Base-by-base conservation (phyloP, 2,329 filamentous ascomycete species). In the Emericellopsis atlantica region DNA sequence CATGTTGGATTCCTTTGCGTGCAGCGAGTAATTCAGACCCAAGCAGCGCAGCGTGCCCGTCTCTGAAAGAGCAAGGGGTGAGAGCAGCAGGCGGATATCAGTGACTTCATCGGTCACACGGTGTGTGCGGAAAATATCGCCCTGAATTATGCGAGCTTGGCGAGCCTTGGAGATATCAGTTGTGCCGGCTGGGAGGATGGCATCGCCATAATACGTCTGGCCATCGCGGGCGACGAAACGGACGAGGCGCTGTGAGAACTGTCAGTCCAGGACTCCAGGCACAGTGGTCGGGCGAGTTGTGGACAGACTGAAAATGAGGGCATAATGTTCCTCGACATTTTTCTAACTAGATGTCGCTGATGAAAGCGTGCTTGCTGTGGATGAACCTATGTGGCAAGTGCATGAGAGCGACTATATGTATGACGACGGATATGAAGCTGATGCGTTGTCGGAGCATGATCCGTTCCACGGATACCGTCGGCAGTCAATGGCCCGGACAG, bases 211-310 rank as follows among this genome's bases (percentile, higher is more conserved):
- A 59, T 84, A 82, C 31, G 74, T 71, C 42, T 68, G 67, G 55
- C 81, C 81, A 52, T 87, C 79, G 50, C 72, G 76, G 51, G 81
- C 77, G 8, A 85, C 70, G 61, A 87, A 88, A 40, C 83, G 79
- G 49, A 88, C 66, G 32, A 88, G 77, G 51, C 80, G 76, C 77
- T 85, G 51, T 14, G n/a, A 31, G 14, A 23, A 12, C 36, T 31
- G 34, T 32, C 35, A 38, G 21, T 16, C 16, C 11, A 23, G 9
- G 18, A 38, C 16, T 16, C n/a, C 11, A 23, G 9, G 18, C 5
- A 14, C 37, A 32, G 12, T 29, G 9, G 26, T 12, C 6, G 26
- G 6, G 26, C 6, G 26, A 9, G 4, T 9, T 29, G 12, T 29
- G 12, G 8, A 29, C 26, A 12, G 26, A 29, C 26, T 9, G 26